Base-by-base conservation (phyloP, 306 rosid genomes). In the Fragaria vesca region DNA sequence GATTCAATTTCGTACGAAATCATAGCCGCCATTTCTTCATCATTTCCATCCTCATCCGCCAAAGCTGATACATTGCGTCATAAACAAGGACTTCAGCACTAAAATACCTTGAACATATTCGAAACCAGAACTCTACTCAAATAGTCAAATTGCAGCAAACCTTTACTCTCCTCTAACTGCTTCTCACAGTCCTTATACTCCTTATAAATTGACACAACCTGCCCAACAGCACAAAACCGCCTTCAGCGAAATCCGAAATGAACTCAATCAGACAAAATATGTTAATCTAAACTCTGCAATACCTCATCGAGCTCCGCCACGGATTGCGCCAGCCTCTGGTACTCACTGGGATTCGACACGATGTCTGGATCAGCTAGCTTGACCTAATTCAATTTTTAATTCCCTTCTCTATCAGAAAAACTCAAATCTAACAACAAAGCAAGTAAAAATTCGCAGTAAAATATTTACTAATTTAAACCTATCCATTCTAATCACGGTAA, bases 261-360 rank as follows among this genome's bases (percentile, higher is more conserved):
- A 16, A 38, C 20, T 20, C 43, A 61, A 42, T 28, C 52, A 54
- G 42, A 42, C 12, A 61, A 66, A 65, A 71, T 17, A 71, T 24
- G 72, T 5, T 36, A 40, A 76, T 6, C 75, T 28, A 21, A 78
- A 61, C 28, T 21, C 11, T 20, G 66, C 30, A 57, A 69, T 74
- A 95, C 99, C 96, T 80, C 94, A 20, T 93, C 93, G 13, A 95
- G 99, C 66, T 95, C 99, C 1, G 97, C 40, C 81, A 95, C 83
- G 3, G 99, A 95, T 54, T 95, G 99, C n/a, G 99, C 99, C 69
- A 95, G 76, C 80, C 90, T 95, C 87, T 95, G 97, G 85, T 95
- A 95, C 77, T 93, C 99, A 10, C 81, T 87, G 48, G 89, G 99
- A 83, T 95, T 90, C 40, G 96, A 88, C 42, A 91, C 93, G 3